Percentiles rank a stretch among this genome's conserved stretches.
Evolutionary conservation across 2,329 filamentous ascomycete genomes (phyloP).

Genomic region (Aspergillus neotritici): DNA sequence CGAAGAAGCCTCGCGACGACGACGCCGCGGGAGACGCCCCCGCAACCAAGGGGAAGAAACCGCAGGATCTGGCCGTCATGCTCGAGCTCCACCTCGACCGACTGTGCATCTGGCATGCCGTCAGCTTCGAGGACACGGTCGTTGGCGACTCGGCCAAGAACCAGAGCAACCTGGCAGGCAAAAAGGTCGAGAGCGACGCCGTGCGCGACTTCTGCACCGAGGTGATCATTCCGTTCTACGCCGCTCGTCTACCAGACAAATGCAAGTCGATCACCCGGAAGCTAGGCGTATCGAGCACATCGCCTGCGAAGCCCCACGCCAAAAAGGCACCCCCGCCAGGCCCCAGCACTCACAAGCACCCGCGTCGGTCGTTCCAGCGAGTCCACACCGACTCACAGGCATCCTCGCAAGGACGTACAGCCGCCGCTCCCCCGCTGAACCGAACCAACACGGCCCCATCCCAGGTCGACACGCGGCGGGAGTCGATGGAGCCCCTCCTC

Average conservation of each 20-base stretch:
- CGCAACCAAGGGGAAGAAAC: conserved; percentile 33
- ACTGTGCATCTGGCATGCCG: conserved; percentile 48
- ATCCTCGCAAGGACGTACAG: conserved; percentile 22
- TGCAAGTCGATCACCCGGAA: conserved; percentile 44
- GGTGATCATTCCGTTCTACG: conserved; percentile 47
- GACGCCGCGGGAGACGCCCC: conserved; percentile 10
- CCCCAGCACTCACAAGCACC: conserved; percentile 18
- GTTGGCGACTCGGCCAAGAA: conserved; percentile 24
- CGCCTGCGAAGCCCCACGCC: conserved; percentile 29
- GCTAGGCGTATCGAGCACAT: conserved; percentile 40
- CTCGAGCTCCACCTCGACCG: conserved; percentile 46
- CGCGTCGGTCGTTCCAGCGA: conserved; percentile 40
- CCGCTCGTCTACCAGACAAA: conserved; percentile 42
- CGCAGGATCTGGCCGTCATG: conserved; percentile 38
- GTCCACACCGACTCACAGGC: conserved; percentile 43
- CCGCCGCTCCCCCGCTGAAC: conserved; percentile 30
- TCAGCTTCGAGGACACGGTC: conserved; percentile 36
- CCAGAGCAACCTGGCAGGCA: conserved; percentile 26
- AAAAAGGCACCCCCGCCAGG: conserved; percentile 27
- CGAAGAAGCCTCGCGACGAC: conserved; percentile 14
- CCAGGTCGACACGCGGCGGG: conserved; percentile 35
- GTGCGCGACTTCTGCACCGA: conserved; percentile 47
- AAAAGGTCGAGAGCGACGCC: conserved; percentile 38
- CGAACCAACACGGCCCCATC: conserved; percentile 41
- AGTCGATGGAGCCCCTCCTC: conserved; percentile 38